phyloP scores from a whole-genome alignment of 169 alveolate genomes.

The Babesia sp. region DNA sequence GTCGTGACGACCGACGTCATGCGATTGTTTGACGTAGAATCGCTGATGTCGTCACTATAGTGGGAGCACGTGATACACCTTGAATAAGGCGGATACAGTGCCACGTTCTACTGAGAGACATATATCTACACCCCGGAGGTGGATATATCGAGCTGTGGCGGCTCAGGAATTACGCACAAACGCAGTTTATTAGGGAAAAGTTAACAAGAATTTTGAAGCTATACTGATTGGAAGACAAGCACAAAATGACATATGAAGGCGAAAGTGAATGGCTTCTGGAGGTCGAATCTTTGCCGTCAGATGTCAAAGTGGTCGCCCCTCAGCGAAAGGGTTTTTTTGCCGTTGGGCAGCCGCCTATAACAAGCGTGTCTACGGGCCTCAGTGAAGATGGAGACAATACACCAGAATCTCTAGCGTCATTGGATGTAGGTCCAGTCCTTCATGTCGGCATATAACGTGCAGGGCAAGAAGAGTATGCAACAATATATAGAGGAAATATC shows the following conservation, averaged over 20 bases:
- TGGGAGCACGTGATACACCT: neutral
- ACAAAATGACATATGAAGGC: conserved; percentile 24
- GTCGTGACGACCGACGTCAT: neutral
- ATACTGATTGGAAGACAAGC: neutral
- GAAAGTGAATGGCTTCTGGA: conserved; percentile 30
- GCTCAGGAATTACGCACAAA: neutral
- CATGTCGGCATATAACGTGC: neutral
- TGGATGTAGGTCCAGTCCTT: conserved; percentile 11
- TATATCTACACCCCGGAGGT: too few species aligned
- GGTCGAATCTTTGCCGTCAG: conserved; percentile 13
- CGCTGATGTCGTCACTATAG: neutral
- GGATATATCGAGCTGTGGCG: too few species aligned
- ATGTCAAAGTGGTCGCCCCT: neutral
- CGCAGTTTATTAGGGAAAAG: neutral
- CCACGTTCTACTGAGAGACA: too few species aligned
- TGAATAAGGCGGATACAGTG: too few species aligned
- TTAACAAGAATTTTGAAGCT: neutral
- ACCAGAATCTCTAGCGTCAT: neutral
- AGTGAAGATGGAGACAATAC: conserved; percentile 15
- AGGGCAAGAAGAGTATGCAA: conserved; percentile 43
- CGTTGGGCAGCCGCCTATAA: neutral
- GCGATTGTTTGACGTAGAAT: neutral
- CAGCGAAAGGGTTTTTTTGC: neutral
- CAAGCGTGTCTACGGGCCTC: conserved; percentile 20
- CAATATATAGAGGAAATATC: conserved; percentile 30